These are phyloP conservation scores for Sarocladium oryzae DNA, from an alignment of 2,329 filamentous ascomycete species.

Conservation along the genomic window DNA sequence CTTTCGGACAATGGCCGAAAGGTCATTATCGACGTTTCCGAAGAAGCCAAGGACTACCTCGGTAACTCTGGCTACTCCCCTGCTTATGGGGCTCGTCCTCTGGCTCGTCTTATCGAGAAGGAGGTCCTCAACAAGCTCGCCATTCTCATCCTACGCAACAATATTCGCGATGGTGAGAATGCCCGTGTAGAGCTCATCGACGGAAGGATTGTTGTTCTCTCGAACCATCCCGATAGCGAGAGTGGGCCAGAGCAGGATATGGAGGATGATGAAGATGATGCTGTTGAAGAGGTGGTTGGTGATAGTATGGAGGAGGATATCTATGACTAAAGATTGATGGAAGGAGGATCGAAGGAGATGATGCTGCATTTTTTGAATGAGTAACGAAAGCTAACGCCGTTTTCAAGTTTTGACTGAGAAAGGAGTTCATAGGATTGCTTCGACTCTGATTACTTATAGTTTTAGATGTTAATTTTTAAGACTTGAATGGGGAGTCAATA, in stretches of 20 bases:
- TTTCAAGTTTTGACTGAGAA: not conserved
- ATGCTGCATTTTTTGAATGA: not conserved
- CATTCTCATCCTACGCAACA: slow-evolving; percentile 81
- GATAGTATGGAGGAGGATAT: slow-evolving; percentile 59
- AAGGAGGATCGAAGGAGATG: not conserved
- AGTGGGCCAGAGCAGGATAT: slow-evolving; percentile 62
- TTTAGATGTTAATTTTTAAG: not conserved
- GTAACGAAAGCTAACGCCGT: not conserved
- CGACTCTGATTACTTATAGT: not conserved
- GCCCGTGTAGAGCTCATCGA: slow-evolving; percentile 74
- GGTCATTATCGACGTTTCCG: slow-evolving; percentile 72
- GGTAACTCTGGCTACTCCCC: slow-evolving; percentile 89
- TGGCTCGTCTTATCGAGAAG: slow-evolving; percentile 88
- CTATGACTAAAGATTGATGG: slow-evolving; percentile 29
- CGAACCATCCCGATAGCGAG: slow-evolving; percentile 68
- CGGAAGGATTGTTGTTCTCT: slow-evolving; percentile 71
- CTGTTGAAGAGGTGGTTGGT: slow-evolving; percentile 53
- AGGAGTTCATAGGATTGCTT: not conserved
- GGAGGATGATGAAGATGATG: slow-evolving; percentile 62
- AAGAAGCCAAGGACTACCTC: slow-evolving; percentile 88
- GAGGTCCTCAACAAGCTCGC: slow-evolving; percentile 93
- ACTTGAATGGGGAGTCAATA: too few species aligned
- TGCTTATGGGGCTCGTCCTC: slow-evolving; percentile 85
- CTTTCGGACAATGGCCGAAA: slow-evolving; percentile 80
- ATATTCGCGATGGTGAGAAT: slow-evolving; percentile 76